Evolutionary conservation across 805 yeast genomes (phyloP).

Genomic region (Pichia membranifaciens): DNA sequence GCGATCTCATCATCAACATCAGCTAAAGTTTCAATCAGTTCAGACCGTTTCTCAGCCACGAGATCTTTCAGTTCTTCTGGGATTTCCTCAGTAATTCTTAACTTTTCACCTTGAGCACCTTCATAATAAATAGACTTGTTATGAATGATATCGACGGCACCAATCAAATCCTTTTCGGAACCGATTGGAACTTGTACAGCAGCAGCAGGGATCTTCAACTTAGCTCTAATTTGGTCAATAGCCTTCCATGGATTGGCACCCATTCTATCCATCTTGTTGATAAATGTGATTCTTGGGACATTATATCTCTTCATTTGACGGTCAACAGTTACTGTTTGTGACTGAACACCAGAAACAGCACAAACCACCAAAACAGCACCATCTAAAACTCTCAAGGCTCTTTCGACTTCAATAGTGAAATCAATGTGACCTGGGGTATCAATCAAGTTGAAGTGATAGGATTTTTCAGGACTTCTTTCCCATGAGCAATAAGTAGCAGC

Average conservation of each 20-base stretch:
- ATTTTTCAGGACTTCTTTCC: conserved; percentile 59
- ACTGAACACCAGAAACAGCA: conserved; percentile 97
- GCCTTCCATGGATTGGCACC: conserved; percentile 97
- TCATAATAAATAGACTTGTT: conserved; percentile 84
- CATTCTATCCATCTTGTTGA: conserved; percentile 99
- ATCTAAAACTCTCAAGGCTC: conserved; percentile 95
- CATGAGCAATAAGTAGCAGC: conserved; percentile 98
- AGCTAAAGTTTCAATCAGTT: conserved; percentile 88
- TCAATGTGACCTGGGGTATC: conserved; percentile 99
- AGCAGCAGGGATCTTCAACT: conserved; percentile 91
- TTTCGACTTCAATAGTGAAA: conserved; percentile 96
- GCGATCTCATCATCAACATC: conserved; percentile 98
- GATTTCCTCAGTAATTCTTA: conserved; percentile 54
- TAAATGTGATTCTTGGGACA: conserved; percentile 92
- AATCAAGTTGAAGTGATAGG: conserved; percentile 85
- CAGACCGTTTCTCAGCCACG: conserved; percentile 83
- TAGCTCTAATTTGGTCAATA: conserved; percentile 81
- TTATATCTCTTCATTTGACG: conserved; percentile 98
- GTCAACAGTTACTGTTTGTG: conserved; percentile 97
- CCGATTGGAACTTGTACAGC: conserved; percentile 99
- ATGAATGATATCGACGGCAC: conserved; percentile 88
- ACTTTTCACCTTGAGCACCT: conserved; percentile 81
- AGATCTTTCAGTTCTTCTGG: conserved; percentile 77
- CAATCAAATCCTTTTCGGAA: conserved; percentile 74
- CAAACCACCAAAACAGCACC: conserved; percentile 98